Conservation (phyloP, 2,329 filamentous ascomycete species). For the Fusarium drepaniforme region DNA sequence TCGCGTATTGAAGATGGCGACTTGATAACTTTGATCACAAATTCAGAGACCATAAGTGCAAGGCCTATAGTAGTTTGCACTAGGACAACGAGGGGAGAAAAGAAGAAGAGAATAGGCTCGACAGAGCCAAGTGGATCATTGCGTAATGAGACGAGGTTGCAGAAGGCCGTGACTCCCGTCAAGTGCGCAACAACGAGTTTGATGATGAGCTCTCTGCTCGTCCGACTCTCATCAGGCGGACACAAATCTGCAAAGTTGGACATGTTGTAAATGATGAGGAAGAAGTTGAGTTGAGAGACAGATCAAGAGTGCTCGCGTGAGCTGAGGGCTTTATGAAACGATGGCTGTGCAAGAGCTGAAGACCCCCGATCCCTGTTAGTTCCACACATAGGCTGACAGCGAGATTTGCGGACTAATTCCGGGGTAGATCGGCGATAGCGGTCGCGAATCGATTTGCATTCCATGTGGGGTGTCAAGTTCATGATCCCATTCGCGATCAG, state of each 20-base stretch:
- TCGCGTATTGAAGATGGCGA: not conserved
- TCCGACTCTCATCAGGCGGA: not conserved
- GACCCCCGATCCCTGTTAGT: not conserved
- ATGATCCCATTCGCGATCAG: not conserved
- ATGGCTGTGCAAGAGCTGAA: not conserved
- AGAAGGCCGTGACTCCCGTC: conserved; percentile 13
- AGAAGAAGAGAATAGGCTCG: conserved; percentile 18
- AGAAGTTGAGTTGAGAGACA: not conserved
- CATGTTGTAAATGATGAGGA: not conserved
- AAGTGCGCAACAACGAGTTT: conserved; percentile 26
- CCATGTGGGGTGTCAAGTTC: not conserved
- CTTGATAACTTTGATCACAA: not conserved
- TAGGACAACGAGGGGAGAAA: conserved; percentile 6
- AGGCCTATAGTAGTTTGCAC: conserved; percentile 8
- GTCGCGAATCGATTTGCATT: not conserved
- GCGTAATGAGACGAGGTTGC: conserved; percentile 17
- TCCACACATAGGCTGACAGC: not conserved
- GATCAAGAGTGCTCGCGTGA: not conserved
- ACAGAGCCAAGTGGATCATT: conserved; percentile 19
- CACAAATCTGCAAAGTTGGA: not conserved
- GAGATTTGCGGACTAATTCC: not conserved
- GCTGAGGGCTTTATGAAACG: not conserved
- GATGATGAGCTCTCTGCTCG: conserved; percentile 8
- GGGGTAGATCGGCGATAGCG: not conserved
- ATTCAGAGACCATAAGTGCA: not conserved